Conservation (phyloP, 305 asterid species). For the Fraxinus ornus region DNA sequence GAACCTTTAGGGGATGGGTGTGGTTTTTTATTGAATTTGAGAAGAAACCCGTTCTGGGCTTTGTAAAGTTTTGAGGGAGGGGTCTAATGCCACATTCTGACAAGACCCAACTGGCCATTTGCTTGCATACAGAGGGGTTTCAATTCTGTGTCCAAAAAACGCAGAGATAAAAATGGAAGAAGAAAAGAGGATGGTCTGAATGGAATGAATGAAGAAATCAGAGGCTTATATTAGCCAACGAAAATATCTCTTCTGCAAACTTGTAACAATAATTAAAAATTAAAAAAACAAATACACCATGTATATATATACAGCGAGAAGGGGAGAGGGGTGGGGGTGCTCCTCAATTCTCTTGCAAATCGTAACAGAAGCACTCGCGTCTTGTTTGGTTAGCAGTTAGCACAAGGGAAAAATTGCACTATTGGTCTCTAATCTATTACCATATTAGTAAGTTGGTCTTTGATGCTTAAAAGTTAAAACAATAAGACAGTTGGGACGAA, state of each 20-base stretch:
- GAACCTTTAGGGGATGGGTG: background rate
- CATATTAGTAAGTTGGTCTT: background rate
- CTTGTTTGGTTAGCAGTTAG: background rate
- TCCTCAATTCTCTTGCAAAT: background rate
- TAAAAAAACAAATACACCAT: too few species aligned
- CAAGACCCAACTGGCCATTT: constrained; percentile 14
- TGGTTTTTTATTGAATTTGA: constrained; percentile 1
- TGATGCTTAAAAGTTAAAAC: too few species aligned
- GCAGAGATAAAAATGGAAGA: background rate
- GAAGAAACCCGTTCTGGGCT: constrained; percentile 18
- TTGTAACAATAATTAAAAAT: background rate
- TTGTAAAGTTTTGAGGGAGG: background rate
- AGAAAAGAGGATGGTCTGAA: background rate
- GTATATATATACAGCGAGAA: too few species aligned
- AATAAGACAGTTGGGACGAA: background rate
- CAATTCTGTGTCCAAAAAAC: background rate
- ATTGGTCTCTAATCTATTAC: background rate
- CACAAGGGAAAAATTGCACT: background rate
- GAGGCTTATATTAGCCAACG: background rate
- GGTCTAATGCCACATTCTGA: constrained; percentile 15
- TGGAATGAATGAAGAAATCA: background rate
- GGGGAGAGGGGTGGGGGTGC: background rate
- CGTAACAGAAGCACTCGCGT: background rate
- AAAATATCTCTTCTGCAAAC: background rate
- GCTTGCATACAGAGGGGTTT: background rate